Base-by-base conservation (phyloP, 2,329 filamentous ascomycete genomes). In the Talaromyces sp. region DNA sequence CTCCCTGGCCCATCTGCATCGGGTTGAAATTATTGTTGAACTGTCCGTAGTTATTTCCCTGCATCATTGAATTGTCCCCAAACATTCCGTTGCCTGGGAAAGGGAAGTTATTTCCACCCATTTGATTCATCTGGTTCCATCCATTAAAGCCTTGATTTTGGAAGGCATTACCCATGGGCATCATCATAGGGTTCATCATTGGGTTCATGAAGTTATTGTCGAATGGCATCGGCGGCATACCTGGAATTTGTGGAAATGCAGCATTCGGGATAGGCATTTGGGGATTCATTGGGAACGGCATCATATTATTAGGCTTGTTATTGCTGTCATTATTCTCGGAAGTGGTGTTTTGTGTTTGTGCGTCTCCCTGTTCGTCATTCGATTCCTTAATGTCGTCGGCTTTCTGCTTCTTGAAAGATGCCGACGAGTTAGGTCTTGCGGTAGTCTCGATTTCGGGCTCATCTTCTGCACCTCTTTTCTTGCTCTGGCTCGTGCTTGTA, bases 401-500 rank as follows among this genome's bases (percentile, higher is more conserved):
- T 79, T 78, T 81, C 56, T 78, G 77, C 66, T 79, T 82, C 69
- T 82, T 82, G 69, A 75, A 70, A 17, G 71, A 70, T 31, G 75
- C 71, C 22, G 72, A 72, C 57, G 68, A 60, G 43, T 69, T 69
- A 39, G 72, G 64, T 77, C 79, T 71, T 82, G 81, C 73, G 76
- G 79, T 64, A 85, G 86, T 43, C 85, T 87, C 74, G 65, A 78
- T 82, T 58, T 78, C 78, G 62, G 84, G 78, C 37, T 87, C 83
- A 61, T 93, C 89, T 41, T 94, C 92, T 15, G 93, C 92, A 11
- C 90, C 86, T 25, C 95, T 88, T 81, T 98, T 99, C 80, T 91
- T 95, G 31, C 86, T 81, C 65, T 78, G 79, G 61, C 71, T 71
- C 64, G 77, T 72, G 65, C 68, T 71, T 63, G 73, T 72, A 70